Conservation (phyloP, 2,329 filamentous ascomycete species). For the Cytospora piceae region DNA sequence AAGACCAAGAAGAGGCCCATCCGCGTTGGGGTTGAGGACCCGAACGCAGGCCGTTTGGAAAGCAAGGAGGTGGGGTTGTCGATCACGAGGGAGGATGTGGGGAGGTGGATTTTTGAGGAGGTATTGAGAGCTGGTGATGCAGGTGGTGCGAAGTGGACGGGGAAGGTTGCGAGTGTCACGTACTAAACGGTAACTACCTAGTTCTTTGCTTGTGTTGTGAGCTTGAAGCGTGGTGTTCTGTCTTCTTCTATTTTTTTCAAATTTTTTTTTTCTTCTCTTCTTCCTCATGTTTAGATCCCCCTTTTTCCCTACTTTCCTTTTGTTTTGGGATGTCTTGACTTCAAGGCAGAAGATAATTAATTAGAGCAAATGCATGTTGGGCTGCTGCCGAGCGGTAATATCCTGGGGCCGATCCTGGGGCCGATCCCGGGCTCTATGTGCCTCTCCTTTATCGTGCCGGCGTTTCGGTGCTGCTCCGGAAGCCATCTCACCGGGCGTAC, state of each 20-base stretch:
- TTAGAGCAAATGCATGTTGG: background rate
- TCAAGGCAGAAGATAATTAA: background rate
- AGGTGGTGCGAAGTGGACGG: conserved; percentile 35
- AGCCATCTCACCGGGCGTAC: background rate
- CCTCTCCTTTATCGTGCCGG: background rate
- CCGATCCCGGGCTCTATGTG: background rate
- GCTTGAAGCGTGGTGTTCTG: too few species aligned
- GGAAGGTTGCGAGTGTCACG: conserved; percentile 45
- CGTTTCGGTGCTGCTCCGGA: background rate
- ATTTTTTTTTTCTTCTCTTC: too few species aligned
- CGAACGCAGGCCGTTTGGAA: conserved; percentile 37
- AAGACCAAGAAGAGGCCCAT: conserved; percentile 37
- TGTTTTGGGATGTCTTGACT: background rate
- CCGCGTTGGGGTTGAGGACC: conserved; percentile 47
- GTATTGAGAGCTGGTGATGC: conserved; percentile 35
- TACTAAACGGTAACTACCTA: conserved; percentile 35
- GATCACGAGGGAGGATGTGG: conserved; percentile 52
- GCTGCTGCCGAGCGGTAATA: too few species aligned
- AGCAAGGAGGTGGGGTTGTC: conserved; percentile 49
- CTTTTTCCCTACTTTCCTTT: background rate
- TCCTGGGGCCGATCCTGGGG: background rate
- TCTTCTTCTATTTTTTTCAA: too few species aligned
- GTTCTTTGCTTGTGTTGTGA: background rate
- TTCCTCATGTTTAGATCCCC: background rate
- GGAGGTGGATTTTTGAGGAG: conserved; percentile 51